These are phyloP conservation scores for Aspergillus melleus DNA, from an alignment of 2,329 filamentous ascomycete genomes.

Conservation along the genomic window DNA sequence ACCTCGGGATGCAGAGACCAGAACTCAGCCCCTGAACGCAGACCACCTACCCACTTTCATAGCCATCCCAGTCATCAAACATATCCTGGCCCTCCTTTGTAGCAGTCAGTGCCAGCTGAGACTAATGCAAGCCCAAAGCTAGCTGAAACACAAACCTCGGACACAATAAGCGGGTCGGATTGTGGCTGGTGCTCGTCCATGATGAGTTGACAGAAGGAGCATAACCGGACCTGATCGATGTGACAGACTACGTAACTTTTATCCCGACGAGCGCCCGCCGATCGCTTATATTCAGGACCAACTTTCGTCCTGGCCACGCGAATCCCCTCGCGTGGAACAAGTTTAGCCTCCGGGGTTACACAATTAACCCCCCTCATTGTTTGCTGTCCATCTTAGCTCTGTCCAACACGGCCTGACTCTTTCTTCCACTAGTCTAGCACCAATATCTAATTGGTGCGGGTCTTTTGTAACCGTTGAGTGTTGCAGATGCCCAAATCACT, in stretches of 20 bases:
- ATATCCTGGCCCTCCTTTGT: slow-evolving; percentile 6
- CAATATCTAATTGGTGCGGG: neutral
- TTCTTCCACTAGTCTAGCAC: neutral
- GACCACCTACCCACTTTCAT: slow-evolving; percentile 7
- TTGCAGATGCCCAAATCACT: neutral
- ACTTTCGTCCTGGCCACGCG: neutral
- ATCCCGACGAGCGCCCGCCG: neutral
- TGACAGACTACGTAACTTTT: neutral
- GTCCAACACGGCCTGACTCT: neutral
- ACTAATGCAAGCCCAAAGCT: neutral
- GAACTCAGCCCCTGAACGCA: neutral
- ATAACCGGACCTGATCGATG: neutral
- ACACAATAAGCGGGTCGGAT: neutral
- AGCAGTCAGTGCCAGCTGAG: neutral
- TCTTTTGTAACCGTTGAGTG: neutral
- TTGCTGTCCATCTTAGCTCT: neutral
- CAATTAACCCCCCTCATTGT: neutral
- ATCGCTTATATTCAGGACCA: neutral
- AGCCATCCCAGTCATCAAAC: slow-evolving; percentile 9
- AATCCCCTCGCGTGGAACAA: neutral
- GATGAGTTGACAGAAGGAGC: neutral
- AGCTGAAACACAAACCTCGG: neutral
- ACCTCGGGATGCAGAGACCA: neutral
- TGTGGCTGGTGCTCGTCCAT: neutral
- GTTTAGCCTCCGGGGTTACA: neutral